These are phyloP conservation scores for Oleoguttula mirabilis DNA, from an alignment of 495 filamentous ascomycete genomes.

Conservation along the genomic window DNA sequence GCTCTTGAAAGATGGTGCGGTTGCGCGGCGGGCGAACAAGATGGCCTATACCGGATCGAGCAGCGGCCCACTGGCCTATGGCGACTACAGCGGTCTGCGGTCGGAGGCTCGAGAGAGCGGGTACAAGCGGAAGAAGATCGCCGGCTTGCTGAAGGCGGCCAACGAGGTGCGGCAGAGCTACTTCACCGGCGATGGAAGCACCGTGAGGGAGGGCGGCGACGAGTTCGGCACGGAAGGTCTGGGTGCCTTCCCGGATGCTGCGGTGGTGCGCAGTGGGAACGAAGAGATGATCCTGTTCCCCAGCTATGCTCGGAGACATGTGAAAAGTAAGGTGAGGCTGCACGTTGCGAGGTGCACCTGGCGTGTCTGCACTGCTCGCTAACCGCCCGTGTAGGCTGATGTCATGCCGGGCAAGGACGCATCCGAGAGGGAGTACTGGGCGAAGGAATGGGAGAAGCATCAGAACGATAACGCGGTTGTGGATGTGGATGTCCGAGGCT, in stretches of 20 bases:
- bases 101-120: slow-evolving; percentile 43
- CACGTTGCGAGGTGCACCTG: not conserved
- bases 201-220: slow-evolving; percentile 42
- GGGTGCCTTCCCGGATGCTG: slow-evolving; percentile 67
- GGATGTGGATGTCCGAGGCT: slow-evolving; percentile 88
- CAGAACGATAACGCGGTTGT: slow-evolving; percentile 73
- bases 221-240: slow-evolving; percentile 28
- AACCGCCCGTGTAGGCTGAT: not conserved
- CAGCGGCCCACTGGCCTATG: slow-evolving; percentile 6
- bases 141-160: slow-evolving; percentile 75
- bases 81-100: slow-evolving; percentile 3
- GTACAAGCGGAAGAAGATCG: slow-evolving; percentile 63
- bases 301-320: slow-evolving; percentile 67
- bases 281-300: slow-evolving; percentile 94
- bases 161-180: slow-evolving; percentile 87
- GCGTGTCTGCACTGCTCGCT: not conserved
- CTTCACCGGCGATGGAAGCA: slow-evolving; percentile 38
- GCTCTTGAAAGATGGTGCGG: slow-evolving; percentile 27
- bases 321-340: slow-evolving; percentile 32
- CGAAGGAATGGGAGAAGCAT: slow-evolving; percentile 52
- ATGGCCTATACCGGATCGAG: slow-evolving; percentile 29
- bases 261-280: slow-evolving; percentile 62
- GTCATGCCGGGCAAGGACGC: not conserved
- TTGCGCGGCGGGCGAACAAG: slow-evolving; percentile 16
- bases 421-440: slow-evolving; percentile 45